Evolutionary conservation across 2,329 filamentous ascomycete genomes (phyloP).

Genomic region (Geosmithia flava): DNA sequence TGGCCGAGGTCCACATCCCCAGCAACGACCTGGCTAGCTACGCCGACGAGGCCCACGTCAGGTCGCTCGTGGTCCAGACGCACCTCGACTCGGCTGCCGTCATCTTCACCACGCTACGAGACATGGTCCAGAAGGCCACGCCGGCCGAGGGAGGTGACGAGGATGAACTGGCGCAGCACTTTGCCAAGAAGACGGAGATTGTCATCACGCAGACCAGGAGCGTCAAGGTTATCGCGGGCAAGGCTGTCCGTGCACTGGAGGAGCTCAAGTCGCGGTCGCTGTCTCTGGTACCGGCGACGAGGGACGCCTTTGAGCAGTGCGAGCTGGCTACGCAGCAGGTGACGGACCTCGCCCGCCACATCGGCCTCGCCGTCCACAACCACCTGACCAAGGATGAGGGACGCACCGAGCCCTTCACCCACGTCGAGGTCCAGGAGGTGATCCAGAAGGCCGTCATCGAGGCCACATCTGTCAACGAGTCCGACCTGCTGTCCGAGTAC

Average conservation of each 20-base stretch:
- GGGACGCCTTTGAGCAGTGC: slow-evolving; percentile 57
- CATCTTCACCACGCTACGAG: slow-evolving; percentile 49
- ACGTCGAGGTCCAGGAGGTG: slow-evolving; percentile 52
- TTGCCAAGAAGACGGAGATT: slow-evolving; percentile 57
- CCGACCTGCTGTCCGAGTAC: slow-evolving; percentile 60
- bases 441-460: slow-evolving; percentile 40
- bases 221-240: slow-evolving; percentile 71
- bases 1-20: slow-evolving; percentile 65
- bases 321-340: slow-evolving; percentile 54
- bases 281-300: slow-evolving; percentile 55
- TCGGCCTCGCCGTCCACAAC: slow-evolving; percentile 53
- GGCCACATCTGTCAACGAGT: slow-evolving; percentile 43
- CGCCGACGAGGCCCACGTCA: slow-evolving; percentile 71
- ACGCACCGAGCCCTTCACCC: slow-evolving; percentile 52
- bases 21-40: slow-evolving; percentile 56
- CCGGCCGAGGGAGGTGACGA: slow-evolving; percentile 31
- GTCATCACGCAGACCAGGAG: slow-evolving; percentile 67
- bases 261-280: slow-evolving; percentile 68
- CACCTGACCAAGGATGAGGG: slow-evolving; percentile 59
- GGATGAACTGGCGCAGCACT: slow-evolving; percentile 53
- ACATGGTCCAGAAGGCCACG: slow-evolving; percentile 55
- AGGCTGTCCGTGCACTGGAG: slow-evolving; percentile 63
- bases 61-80: slow-evolving; percentile 62
- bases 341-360: slow-evolving; percentile 50
- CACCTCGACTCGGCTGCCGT: slow-evolving; percentile 68